Percentiles rank a stretch among this genome's conserved stretches.
phyloP scores from a whole-genome alignment of 768 basidiomycete species.

The Suillus plorans region DNA sequence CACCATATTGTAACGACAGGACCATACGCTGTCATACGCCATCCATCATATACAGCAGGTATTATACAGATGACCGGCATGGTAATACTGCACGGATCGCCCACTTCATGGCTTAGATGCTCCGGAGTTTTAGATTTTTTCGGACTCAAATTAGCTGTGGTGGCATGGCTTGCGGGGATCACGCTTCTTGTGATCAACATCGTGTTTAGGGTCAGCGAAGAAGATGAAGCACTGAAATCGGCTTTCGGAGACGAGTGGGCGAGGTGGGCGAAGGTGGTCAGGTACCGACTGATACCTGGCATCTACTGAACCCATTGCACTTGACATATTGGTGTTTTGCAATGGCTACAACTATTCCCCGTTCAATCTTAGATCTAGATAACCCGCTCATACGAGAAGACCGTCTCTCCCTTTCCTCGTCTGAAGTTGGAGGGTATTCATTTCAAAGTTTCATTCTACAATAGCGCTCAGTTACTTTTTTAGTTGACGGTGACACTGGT shows the following conservation, averaged over 20 bases:
- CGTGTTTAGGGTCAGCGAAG: neutral
- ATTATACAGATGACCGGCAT: slow-evolving; percentile 9
- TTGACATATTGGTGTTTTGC: neutral
- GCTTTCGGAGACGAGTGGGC: neutral
- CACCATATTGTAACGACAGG: slow-evolving; percentile 42
- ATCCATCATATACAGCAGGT: slow-evolving; percentile 42
- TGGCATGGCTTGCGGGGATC: neutral
- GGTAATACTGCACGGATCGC: slow-evolving; percentile 1
- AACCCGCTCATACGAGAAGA: neutral
- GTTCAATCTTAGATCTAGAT: neutral
- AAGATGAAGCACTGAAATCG: neutral
- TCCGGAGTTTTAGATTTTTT: neutral
- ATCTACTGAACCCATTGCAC: slow-evolving; percentile 19
- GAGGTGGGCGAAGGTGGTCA: slow-evolving; percentile 26
- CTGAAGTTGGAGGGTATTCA: neutral
- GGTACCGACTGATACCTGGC: slow-evolving; percentile 32
- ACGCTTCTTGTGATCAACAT: neutral
- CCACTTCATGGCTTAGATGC: slow-evolving; percentile 8
- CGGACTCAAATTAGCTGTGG: neutral
- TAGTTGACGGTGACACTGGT: neutral
- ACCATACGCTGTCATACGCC: slow-evolving; percentile 45
- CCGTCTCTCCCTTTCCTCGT: neutral
- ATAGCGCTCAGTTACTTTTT: neutral
- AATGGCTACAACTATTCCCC: neutral
- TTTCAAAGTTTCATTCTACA: neutral